Evolutionary conservation across 371 early-diverging fungal genomes (phyloP), one percentile per base, ranked within the genome.

Genomic region (Apophysomyces variabilis): DNA sequence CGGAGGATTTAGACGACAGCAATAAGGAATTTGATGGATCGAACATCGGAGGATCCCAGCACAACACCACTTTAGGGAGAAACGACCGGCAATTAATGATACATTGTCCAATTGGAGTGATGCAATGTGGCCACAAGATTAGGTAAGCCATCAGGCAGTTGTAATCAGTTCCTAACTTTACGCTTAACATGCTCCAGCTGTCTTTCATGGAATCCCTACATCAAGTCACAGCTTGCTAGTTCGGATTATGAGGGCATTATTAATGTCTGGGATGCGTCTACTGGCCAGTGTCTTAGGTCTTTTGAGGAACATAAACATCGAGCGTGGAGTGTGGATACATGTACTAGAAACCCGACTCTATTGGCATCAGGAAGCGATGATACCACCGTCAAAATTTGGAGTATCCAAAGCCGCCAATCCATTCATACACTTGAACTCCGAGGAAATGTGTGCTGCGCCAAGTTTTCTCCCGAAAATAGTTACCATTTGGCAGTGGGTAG

Each of bases 281-380:
- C 84, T 13, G 94, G 95, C 7, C 69, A 71, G 18, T 75, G 86
- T 41, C 78, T 89, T 2, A 67, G 73, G 38, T 73, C 76, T 9
- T 92, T 91, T 74, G 87, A 87, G 61, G 97, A 97, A 68, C 97
- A 97, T 71, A 93, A 92, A 62, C 89, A 89, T 70, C 85, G 97
- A 7, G 88, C 92, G 5, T 97, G 96, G 96, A 92, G 93, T 64
- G 93, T 96, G 11, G 95, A 96, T 72, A 94, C 91, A 66, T 87
- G 88, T 46, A 65, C 76, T 9, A 82, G 77, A 13, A 93, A 96
- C 66, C 96, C 96, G 6, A 89, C 85, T 5, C 79, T 87, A 8
- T 67, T 95, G 43, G 95, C 93, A 37, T 92, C 92, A 64, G 95
- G 94, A 4, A 92, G 96, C 74, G 97, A 97, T 70, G 97, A 97